Evolutionary conservation across 2,329 filamentous ascomycete species (phyloP).

Genomic region (Venturia oleaginea): DNA sequence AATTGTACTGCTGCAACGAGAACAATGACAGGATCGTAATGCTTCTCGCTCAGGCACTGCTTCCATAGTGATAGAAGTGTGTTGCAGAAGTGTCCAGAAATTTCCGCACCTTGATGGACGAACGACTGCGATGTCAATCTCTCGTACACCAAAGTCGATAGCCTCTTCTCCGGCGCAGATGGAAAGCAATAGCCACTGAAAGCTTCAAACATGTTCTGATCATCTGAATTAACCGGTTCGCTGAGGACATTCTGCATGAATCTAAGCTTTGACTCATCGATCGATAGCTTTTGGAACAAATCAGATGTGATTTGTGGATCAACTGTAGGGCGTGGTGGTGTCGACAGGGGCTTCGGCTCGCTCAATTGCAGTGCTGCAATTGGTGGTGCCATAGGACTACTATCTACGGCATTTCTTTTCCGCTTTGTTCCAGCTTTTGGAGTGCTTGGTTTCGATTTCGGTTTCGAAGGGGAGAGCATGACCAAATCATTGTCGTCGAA

Average conservation of each 20-base stretch:
- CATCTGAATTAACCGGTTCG: slow-evolving; percentile 45
- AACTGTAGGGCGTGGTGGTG: not conserved
- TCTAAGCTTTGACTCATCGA: slow-evolving; percentile 12
- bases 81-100: slow-evolving; percentile 56
- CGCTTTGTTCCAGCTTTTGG: slow-evolving; percentile 58
- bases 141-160: slow-evolving; percentile 60
- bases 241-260: slow-evolving; percentile 55
- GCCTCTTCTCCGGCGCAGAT: slow-evolving; percentile 50
- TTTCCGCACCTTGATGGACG: slow-evolving; percentile 39
- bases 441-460: slow-evolving; percentile 38
- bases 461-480: slow-evolving; percentile 43
- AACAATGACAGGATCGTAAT: slow-evolving; percentile 54
- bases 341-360: not conserved
- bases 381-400: slow-evolving; percentile 54
- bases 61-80: slow-evolving; percentile 60
- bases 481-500: slow-evolving; percentile 62
- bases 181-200: slow-evolving; percentile 57
- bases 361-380: slow-evolving; percentile 8
- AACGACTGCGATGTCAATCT: slow-evolving; percentile 43
- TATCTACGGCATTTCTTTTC: slow-evolving; percentile 51
- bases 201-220: slow-evolving; percentile 57
- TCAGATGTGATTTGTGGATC: slow-evolving; percentile 2
- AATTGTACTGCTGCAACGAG: slow-evolving; percentile 57
- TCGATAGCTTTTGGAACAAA: slow-evolving; percentile 5
- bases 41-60: slow-evolving; percentile 54